Conservation (phyloP, 2,329 filamentous ascomycete genomes). For the Exophiala oligosperma region DNA sequence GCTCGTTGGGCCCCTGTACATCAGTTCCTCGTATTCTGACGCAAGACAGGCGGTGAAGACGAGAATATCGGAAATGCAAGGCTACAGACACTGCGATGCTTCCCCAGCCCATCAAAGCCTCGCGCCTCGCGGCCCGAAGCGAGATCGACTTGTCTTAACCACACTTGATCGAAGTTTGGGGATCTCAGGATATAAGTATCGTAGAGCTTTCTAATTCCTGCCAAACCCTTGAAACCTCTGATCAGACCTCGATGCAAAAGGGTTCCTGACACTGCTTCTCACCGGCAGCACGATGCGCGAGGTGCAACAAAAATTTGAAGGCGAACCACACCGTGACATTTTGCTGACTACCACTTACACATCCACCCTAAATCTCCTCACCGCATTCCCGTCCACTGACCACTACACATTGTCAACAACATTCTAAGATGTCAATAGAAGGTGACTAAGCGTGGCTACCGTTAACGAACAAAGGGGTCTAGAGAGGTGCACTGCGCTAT, state of each 20-base stretch:
- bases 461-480: not conserved
- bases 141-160: conserved; percentile 4
- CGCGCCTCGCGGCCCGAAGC: conserved; percentile 17
- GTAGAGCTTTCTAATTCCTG: no score
- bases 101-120: not conserved
- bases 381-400: no score
- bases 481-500: not conserved
- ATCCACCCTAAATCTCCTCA: no score
- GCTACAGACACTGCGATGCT: not conserved
- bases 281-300: no score
- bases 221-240: not conserved
- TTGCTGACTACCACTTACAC: no score
- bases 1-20: conserved; percentile 5
- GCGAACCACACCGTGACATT: no score
- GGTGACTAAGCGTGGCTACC: no score
- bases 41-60: conserved; percentile 22
- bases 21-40: conserved; percentile 16
- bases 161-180: not conserved
- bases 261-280: no score
- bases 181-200: not conserved
- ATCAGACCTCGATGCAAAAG: conserved; percentile 1
- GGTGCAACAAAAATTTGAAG: no score
- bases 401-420: no score
- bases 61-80: not conserved
- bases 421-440: no score